Conservation (phyloP, 352 stramenopile species). For the Pythium brachiatum region DNA sequence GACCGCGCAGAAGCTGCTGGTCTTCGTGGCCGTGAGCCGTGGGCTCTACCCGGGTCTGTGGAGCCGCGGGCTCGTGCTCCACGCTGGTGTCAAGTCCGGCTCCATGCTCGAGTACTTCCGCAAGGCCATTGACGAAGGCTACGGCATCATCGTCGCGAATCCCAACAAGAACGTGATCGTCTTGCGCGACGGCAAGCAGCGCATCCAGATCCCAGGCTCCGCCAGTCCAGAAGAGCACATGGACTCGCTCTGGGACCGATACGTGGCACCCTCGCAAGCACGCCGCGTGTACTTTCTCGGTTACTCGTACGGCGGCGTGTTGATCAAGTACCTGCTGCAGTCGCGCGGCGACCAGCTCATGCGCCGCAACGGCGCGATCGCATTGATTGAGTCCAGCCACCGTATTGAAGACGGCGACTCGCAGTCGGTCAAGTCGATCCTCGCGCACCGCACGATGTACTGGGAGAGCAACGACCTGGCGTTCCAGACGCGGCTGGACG, state of each 20-base stretch:
- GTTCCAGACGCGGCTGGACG: constrained; percentile 77
- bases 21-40: constrained; percentile 82
- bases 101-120: constrained; percentile 90
- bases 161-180: constrained; percentile 90
- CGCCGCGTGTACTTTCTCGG: constrained; percentile 82
- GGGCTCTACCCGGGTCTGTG: constrained; percentile 82
- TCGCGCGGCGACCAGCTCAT: constrained; percentile 85
- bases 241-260: constrained; percentile 85
- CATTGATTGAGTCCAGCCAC: constrained; percentile 85
- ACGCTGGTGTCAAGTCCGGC: constrained; percentile 82
- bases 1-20: constrained; percentile 75
- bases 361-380: constrained; percentile 82
- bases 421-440: constrained; percentile 83
- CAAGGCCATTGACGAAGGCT: constrained; percentile 81
- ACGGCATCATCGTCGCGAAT: constrained; percentile 87
- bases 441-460: constrained; percentile 88
- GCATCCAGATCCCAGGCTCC: constrained; percentile 79
- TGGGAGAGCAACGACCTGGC: constrained; percentile 82
- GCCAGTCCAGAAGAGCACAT: constrained; percentile 87
- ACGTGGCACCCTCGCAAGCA: constrained; percentile 55
- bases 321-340: constrained; percentile 89
- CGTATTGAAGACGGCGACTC: constrained; percentile 84
- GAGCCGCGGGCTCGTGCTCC: constrained; percentile 81
- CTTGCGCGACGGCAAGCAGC: constrained; percentile 73
- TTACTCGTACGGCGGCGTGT: constrained; percentile 85